phyloP scores from a whole-genome alignment of 2,329 filamentous ascomycete genomes.

The Colletotrichum lini region DNA sequence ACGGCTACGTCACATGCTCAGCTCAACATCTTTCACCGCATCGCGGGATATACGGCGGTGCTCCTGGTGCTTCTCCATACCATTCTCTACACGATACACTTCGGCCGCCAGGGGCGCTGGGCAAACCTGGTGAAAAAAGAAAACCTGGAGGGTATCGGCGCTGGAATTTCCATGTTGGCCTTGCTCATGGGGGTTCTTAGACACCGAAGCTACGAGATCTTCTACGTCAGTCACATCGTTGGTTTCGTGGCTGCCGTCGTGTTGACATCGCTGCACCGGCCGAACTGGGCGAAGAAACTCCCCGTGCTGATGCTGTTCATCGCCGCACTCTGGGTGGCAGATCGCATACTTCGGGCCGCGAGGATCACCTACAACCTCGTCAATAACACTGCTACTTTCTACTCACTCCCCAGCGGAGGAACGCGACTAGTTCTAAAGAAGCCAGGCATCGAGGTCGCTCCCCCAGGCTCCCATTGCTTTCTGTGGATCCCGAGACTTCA shows the following conservation, averaged over 20 bases:
- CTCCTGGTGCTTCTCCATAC: conserved; percentile 55
- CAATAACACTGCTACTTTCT: conserved; percentile 58
- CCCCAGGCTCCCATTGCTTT: conserved; percentile 61
- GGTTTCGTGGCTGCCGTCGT: conserved; percentile 59
- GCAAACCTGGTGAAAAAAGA: conserved; percentile 47
- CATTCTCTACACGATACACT: conserved; percentile 51
- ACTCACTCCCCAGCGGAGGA: conserved; percentile 60
- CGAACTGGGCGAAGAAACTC: conserved; percentile 54
- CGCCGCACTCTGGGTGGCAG: conserved; percentile 58
- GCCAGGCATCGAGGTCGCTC: conserved; percentile 50
- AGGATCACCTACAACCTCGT: conserved; percentile 50
- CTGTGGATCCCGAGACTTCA: conserved; percentile 69
- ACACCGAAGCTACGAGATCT: conserved; percentile 61
- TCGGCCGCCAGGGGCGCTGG: conserved; percentile 45
- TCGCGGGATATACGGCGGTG: conserved; percentile 60
- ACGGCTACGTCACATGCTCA: conserved; percentile 59
- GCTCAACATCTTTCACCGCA: conserved; percentile 63
- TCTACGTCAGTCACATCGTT: conserved; percentile 60
- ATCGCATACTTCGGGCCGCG: conserved; percentile 57
- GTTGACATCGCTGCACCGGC: conserved; percentile 60
- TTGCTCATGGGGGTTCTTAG: conserved; percentile 52
- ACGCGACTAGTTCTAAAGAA: conserved; percentile 62
- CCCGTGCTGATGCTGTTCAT: conserved; percentile 57
- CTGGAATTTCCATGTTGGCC: conserved; percentile 55
- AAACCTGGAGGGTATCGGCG: conserved; percentile 54